A percentile compares a stretch with the other conserved stretches of the same genome.
These are phyloP conservation scores for Cercospora berteroae DNA, from an alignment of 2,329 filamentous ascomycete species.

Conservation along the genomic window DNA sequence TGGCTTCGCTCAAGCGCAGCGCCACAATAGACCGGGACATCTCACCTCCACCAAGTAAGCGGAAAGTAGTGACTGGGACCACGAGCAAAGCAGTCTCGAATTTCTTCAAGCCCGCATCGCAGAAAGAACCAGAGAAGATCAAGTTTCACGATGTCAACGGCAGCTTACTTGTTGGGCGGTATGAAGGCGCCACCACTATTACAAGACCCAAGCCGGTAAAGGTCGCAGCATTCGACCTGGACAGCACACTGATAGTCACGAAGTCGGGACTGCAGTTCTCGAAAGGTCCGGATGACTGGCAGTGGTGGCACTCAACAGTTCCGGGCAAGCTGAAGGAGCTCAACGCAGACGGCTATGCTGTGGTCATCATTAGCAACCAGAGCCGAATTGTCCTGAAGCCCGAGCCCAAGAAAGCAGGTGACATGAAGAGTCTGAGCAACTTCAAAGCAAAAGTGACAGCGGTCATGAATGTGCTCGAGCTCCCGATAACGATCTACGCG, in stretches of 20 bases:
- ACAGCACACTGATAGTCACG: conserved; percentile 81
- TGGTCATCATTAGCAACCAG: conserved; percentile 87
- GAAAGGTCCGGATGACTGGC: conserved; percentile 75
- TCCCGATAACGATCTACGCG: conserved; percentile 80
- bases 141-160: conserved; percentile 66
- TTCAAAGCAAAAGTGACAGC: conserved; percentile 79
- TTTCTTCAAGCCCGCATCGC: conserved; percentile 84
- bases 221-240: conserved; percentile 72
- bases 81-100: conserved; percentile 67
- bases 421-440: conserved; percentile 66
- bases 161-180: conserved; percentile 74
- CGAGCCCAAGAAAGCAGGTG: conserved; percentile 61
- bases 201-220: conserved; percentile 48
- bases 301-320: conserved; percentile 81
- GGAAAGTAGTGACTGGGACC: conserved; percentile 54
- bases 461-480: conserved; percentile 67
- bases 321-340: conserved; percentile 66
- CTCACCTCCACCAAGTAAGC: conserved; percentile 58
- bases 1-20: conserved; percentile 38
- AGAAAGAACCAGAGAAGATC: conserved; percentile 76
- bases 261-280: conserved; percentile 78
- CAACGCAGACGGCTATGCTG: conserved; percentile 68
- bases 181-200: conserved; percentile 41
- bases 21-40: conserved; percentile 46
- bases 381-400: conserved; percentile 73